Percentiles rank a stretch among this genome's conserved stretches.
These are phyloP conservation scores for Pleurotus tuoliensis DNA, from an alignment of 768 basidiomycete genomes.

Conservation along the genomic window DNA sequence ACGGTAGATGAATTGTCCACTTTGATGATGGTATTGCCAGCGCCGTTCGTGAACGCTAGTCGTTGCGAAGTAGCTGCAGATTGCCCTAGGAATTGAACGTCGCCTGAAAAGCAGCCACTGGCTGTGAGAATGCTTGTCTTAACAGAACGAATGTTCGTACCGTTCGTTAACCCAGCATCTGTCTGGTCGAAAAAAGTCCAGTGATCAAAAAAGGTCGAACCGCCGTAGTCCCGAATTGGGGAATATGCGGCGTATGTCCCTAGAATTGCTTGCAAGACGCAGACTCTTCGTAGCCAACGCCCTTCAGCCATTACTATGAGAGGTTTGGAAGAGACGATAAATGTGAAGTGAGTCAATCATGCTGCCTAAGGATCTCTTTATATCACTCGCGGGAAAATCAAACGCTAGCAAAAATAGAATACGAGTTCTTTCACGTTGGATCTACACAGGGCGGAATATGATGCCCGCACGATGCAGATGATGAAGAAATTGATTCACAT, in stretches of 20 bases:
- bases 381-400: too few species aligned
- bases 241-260: constrained; percentile 24
- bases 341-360: too few species aligned
- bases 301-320: too few species aligned
- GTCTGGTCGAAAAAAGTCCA: constrained; percentile 50
- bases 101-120: constrained; percentile 34
- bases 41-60: constrained; percentile 56
- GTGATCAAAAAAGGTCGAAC: constrained; percentile 46
- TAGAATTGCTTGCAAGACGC: constrained; percentile 6
- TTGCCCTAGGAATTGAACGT: constrained; percentile 56
- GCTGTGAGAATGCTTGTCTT: not conserved
- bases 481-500: too few species aligned
- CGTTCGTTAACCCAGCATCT: constrained; percentile 44
- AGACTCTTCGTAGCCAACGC: too few species aligned
- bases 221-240: constrained; percentile 41
- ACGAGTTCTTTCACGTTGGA: too few species aligned
- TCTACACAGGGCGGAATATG: too few species aligned
- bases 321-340: too few species aligned
- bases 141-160: constrained; percentile 18
- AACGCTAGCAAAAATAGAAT: too few species aligned
- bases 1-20: constrained; percentile 70
- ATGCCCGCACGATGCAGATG: too few species aligned
- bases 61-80: constrained; percentile 40
- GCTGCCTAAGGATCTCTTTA: too few species aligned
- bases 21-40: constrained; percentile 64